A percentile compares a stretch with the other conserved stretches of the same genome.
Evolutionary conservation across 164 flowering plant species (phyloP).

Genomic region (Nelumbo lutea): DNA sequence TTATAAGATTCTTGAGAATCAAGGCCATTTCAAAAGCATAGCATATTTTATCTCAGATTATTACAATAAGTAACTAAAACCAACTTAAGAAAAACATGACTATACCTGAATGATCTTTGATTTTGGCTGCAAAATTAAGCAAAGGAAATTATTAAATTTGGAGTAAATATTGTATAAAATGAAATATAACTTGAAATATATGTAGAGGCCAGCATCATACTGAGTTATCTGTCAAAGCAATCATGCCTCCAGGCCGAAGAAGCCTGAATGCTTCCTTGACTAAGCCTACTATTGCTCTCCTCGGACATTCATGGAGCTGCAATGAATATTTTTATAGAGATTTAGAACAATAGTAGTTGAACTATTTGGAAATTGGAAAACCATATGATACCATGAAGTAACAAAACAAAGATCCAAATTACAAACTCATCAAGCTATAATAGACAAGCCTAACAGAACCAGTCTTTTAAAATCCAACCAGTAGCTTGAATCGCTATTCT

Average conservation of each 20-base stretch:
- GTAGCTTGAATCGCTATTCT: no score
- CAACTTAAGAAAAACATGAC: background rate
- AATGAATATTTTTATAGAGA: background rate
- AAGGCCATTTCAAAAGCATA: background rate
- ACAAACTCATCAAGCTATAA: background rate
- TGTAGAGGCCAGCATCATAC: constrained; percentile 19
- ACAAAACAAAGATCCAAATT: background rate
- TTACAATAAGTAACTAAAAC: background rate
- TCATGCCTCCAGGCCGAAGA: constrained; percentile 70
- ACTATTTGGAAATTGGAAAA: background rate
- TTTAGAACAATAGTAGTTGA: background rate
- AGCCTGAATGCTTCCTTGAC: constrained; percentile 55
- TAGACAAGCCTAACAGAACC: no score
- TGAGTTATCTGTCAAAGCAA: constrained; percentile 56
- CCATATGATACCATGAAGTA: background rate
- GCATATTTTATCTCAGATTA: background rate
- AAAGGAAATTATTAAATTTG: background rate
- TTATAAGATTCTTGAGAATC: background rate
- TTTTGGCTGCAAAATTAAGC: constrained; percentile 51
- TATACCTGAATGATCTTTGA: constrained; percentile 66
- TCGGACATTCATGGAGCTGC: constrained; percentile 72
- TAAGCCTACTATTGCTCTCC: constrained; percentile 41
- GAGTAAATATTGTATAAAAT: background rate
- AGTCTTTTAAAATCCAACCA: no score
- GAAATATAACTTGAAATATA: background rate